Base-by-base conservation (phyloP, 345 rosid species). In the Triadica sebifera region DNA sequence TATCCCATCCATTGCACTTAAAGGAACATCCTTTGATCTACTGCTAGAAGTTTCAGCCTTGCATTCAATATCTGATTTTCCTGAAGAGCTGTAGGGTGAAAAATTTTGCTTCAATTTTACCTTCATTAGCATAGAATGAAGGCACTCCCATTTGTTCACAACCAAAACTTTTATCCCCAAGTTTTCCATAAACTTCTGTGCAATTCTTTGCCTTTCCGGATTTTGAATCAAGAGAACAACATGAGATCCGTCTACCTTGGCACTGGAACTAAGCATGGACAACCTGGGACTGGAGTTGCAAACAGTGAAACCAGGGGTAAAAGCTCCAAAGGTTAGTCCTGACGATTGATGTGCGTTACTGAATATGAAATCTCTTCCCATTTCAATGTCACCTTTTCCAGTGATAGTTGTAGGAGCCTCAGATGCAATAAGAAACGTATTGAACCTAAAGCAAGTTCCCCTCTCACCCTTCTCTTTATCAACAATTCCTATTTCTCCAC, bases 391-490 rank as follows among this genome's bases (percentile, higher is more conserved):
- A 7, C 47, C 75, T 46, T 65, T 74, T 29, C n/a, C 47, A 20
- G 67, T 58, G 68, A 69, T 72, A 46, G 37, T 50, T 37, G 65
- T 29, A 41, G 73, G 16, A 68, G 82, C 29, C 68, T 15, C 68
- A 59, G 52, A 74, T 12, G 74, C 25, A 2, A 72, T n/a, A 8
- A 90, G 81, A 64, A 86, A 81, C 25, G 85, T 83, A 75, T 83
- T 91, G 85, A 94, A 94, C 67, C 86, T 86, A 79, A 94, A 92
- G 80, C 97, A 89, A 39, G 92, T 88, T 64, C 98, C 98, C 46
- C 62, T 86, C 78, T 89, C 88, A 1, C 82, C 87, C 19, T 67
- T 77, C 41, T 77, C 84, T 76, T 89, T 91, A 29, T 94, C 91
- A 13, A 78, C 77, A 57, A 94, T 87, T 69, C 70, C 74, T 19